These are phyloP conservation scores for Hyphopichia fennica DNA, from an alignment of 1,139 yeast genomes.

Conservation along the genomic window DNA sequence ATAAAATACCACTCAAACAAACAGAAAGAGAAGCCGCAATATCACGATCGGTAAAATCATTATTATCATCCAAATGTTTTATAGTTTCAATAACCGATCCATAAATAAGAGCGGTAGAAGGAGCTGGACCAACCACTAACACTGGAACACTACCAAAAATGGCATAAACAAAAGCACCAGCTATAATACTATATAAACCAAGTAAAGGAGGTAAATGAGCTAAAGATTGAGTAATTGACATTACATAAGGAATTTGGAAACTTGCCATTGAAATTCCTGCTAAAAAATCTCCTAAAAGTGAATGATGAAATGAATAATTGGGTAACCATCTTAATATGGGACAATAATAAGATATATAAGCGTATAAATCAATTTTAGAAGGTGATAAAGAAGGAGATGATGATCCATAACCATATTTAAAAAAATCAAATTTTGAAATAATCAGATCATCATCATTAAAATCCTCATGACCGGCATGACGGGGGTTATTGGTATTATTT, in stretches of 20 bases:
- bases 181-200: constrained; percentile 30
- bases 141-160: constrained; percentile 34
- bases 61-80: background rate
- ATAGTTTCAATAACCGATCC: constrained; percentile 27
- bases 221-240: constrained; percentile 34
- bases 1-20: constrained; percentile 24
- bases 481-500: too few relatives aligned
- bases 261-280: constrained; percentile 35
- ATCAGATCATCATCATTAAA: background rate
- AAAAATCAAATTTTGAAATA: background rate
- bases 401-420: background rate
- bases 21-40: constrained; percentile 26
- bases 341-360: constrained; percentile 33
- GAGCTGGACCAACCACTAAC: constrained; percentile 36
- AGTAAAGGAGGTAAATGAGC: constrained; percentile 33
- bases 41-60: constrained; percentile 20
- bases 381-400: background rate
- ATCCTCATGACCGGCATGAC: background rate
- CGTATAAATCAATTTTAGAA: constrained; percentile 8
- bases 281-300: constrained; percentile 28
- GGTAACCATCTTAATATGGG: constrained; percentile 36
- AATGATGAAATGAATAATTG: constrained; percentile 14
- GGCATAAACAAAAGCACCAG: constrained; percentile 27
- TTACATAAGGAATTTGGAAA: constrained; percentile 36
- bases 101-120: constrained; percentile 31